Percentiles rank a stretch among this genome's conserved stretches.
Evolutionary conservation across 495 filamentous ascomycete species (phyloP).

Genomic region (Penicillium dipodomyicola): DNA sequence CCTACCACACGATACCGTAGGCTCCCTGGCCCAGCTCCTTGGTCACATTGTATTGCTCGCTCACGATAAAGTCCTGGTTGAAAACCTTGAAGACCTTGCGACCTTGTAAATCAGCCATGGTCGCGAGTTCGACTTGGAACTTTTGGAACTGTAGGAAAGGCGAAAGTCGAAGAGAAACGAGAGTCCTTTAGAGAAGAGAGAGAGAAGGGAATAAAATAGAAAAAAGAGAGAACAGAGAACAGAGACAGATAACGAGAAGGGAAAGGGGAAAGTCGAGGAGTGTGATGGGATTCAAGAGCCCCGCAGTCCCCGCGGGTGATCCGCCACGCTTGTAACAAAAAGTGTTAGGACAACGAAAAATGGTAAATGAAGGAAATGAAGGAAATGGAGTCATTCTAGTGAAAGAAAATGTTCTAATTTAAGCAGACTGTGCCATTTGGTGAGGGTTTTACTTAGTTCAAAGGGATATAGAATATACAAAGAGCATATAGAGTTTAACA

Average conservation of each 20-base stretch:
- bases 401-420: background rate
- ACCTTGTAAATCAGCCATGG: slow-evolving; percentile 75
- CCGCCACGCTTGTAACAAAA: slow-evolving; percentile 11
- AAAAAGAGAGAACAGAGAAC: slow-evolving; percentile 12
- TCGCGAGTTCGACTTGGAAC: slow-evolving; percentile 8
- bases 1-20: slow-evolving; percentile 98
- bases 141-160: background rate
- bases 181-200: slow-evolving; percentile 8
- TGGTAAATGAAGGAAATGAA: background rate
- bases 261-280: slow-evolving; percentile 14
- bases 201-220: slow-evolving; percentile 13
- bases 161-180: slow-evolving; percentile 7
- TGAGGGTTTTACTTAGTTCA: too few relatives aligned
- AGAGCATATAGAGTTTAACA: too few relatives aligned
- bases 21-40: slow-evolving; percentile 98
- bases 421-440: too few relatives aligned
- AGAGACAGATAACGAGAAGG: background rate
- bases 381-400: background rate
- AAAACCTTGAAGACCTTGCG: slow-evolving; percentile 99
- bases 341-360: background rate
- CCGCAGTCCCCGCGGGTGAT: slow-evolving; percentile 33
- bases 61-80: slow-evolving; percentile 99
- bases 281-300: slow-evolving; percentile 25
- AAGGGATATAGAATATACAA: too few relatives aligned
- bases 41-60: slow-evolving; percentile 96